Evolutionary conservation across 2,329 filamentous ascomycete species (phyloP), one percentile per base, ranked within the genome.

Genomic region (Bipolaris oryzae): DNA sequence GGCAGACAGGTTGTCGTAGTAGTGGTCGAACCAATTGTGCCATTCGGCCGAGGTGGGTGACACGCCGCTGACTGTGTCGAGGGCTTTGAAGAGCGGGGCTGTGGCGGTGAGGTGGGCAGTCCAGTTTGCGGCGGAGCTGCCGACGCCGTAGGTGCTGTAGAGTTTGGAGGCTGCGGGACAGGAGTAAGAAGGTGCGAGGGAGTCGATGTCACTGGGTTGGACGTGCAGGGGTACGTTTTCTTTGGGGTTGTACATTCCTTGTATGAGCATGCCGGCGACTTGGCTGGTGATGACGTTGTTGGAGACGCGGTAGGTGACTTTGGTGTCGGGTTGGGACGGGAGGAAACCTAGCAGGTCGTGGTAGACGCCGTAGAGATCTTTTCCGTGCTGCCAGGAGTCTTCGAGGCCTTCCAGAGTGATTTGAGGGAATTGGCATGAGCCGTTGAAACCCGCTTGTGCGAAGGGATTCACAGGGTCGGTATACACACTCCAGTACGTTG

Each of bases 281-380:
- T 95, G 89, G 67, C 85, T 89, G 2, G 91, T 95, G 69, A 96
- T 94, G 48, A 87, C 81, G 75, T 95, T 95, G 72, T 90, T 90
- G 0, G 91, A 93, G 10, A 94, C 90, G 50, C 90, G 84, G 74
- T 88, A 94, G 46, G 75, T 76, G 33, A 90, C 80, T 25, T 81
- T 70, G 39, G 66, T 71, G 11, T 75, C 63, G 28, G 77, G 68
- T 59, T 77, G 55, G 35, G 81, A 28, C 0, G 90, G 90, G 1
- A 95, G 78, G 72, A 94, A 90, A 2, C 78, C 70, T 0, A 95
- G 81, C 5, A 90, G 77, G 59, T 85, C 84, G 66, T 88, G 85
- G 70, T 96, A 95, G 7, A 94, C 89, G n/a, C 77, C 84, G 68
- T 87, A 91, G 0, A 95, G 76, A 70, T 95, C 90, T n/a, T 79